Evolutionary conservation across 805 yeast genomes (phyloP), one percentile per base, ranked within the genome.

Genomic region (Kregervanrija pseudodelftensis): DNA sequence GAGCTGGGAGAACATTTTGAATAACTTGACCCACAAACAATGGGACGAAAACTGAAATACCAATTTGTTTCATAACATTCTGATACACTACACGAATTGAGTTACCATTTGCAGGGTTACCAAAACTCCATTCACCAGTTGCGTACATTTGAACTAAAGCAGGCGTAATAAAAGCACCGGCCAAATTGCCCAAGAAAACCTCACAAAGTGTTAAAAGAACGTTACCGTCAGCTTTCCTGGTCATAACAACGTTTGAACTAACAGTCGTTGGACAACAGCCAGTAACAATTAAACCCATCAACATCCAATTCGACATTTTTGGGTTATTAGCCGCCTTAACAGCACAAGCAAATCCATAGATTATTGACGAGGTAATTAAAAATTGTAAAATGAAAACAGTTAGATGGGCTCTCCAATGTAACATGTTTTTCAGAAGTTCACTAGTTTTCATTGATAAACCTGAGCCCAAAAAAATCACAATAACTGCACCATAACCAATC

Each of bases 181-280:
- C 56, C 35, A 88, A 56, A 57, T 89, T 88, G 1, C 96, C 96
- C 30, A 87, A 73, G 46, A 87, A 78, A 8, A 89, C 96, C 59
- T 86, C 95, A 59, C 91, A 81, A 4, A 87, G 67, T 11, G 95
- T 82, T 42, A 87, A 64, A 13, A 54, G 45, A 51, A 77, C 89
- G 61, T 87, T 85, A 5, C 96, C 96, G 52, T 82, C 79, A 0
- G 96, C 95, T 46, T 75, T 75, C 42, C 79, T 73, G 8, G 96
- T 88, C 96, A 88, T 88, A 28, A 88, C 89, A 32, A 89, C 95
- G 58, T 88, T 88, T 1, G 95, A 87, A 0, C 89, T 79, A n/a
- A 88, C 95, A 0, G 96, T 88, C 9, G 96, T 88, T 13, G 96
- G 96, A 60, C 93, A 84, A 11, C 90, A 76, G 28, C 86, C 85